Percentiles rank a stretch among this genome's conserved stretches.
Conservation (phyloP, 192 early-diverging fungal genomes). For the Lunasporangiospora selenospora region DNA sequence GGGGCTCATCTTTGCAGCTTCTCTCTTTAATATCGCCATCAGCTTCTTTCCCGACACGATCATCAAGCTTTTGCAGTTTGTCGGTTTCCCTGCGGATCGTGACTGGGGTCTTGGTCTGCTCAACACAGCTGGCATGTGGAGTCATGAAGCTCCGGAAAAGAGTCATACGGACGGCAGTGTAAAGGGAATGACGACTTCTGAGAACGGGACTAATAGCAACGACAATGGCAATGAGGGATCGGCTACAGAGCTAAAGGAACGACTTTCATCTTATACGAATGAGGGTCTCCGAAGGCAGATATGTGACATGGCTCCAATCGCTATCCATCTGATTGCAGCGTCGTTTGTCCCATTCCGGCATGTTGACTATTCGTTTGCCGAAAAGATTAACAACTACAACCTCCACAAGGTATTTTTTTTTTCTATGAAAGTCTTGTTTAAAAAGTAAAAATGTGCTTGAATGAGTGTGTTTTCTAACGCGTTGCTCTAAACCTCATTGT, state of each 20-base stretch:
- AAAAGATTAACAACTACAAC: slow-evolving; percentile 59
- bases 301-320: slow-evolving; percentile 71
- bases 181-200: too few species aligned
- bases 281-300: slow-evolving; percentile 77
- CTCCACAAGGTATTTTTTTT: too few species aligned
- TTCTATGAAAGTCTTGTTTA: too few species aligned
- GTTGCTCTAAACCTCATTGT: too few species aligned
- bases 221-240: too few species aligned
- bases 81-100: slow-evolving; percentile 82
- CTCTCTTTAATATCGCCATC: slow-evolving; percentile 81
- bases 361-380: slow-evolving; percentile 69
- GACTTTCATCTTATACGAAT: slow-evolving; percentile 34
- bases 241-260: slow-evolving; percentile 35
- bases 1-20: slow-evolving; percentile 78
- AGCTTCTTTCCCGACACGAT: slow-evolving; percentile 75
- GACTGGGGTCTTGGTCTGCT: slow-evolving; percentile 74
- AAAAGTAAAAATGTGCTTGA: too few species aligned
- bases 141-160: slow-evolving; percentile 20
- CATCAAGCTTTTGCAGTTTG: slow-evolving; percentile 78
- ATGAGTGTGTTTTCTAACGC: too few species aligned
- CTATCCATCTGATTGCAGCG: slow-evolving; percentile 79
- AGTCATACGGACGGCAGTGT: too few species aligned
- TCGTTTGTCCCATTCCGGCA: slow-evolving; percentile 72
- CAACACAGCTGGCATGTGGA: slow-evolving; percentile 76
- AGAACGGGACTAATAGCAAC: too few species aligned